Evolutionary conservation across 2,329 filamentous ascomycete species (phyloP).

Genomic region (Verticillium tricorpus): DNA sequence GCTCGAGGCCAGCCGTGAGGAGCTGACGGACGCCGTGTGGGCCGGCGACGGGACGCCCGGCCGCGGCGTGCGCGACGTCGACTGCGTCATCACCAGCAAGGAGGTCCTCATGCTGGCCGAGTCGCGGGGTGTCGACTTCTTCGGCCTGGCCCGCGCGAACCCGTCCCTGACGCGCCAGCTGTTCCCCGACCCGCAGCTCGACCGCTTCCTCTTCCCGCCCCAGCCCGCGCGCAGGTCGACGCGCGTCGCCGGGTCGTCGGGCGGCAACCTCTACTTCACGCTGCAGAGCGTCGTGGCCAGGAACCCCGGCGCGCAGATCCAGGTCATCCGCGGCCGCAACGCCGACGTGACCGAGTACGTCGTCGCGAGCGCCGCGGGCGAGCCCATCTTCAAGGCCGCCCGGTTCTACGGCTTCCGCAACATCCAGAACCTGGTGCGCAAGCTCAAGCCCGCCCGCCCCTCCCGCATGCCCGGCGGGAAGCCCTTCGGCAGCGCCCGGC

Average conservation of each 20-base stretch:
- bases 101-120: conserved; percentile 88
- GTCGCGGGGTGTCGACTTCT: conserved; percentile 73
- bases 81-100: conserved; percentile 96
- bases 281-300: conserved; percentile 68
- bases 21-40: conserved; percentile 83
- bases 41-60: conserved; percentile 40
- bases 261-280: conserved; percentile 83
- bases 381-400: conserved; percentile 70
- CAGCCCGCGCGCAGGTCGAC: conserved; percentile 36
- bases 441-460: conserved; percentile 72
- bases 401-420: conserved; percentile 97
- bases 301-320: conserved; percentile 68
- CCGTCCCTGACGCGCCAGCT: conserved; percentile 41
- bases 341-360: conserved; percentile 85
- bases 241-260: conserved; percentile 69
- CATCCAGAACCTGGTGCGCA: conserved; percentile 95
- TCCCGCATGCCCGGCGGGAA: conserved; percentile 78
- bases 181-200: conserved; percentile 70
- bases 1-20: conserved; percentile 87
- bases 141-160: conserved; percentile 56
- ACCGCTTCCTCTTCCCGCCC: conserved; percentile 70
- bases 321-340: conserved; percentile 74
- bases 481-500: conserved; percentile 51
- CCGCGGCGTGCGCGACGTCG: conserved; percentile 74
- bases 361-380: conserved; percentile 52